Conservation (phyloP, 148 eudicot species). For the Beta vulgaris region DNA sequence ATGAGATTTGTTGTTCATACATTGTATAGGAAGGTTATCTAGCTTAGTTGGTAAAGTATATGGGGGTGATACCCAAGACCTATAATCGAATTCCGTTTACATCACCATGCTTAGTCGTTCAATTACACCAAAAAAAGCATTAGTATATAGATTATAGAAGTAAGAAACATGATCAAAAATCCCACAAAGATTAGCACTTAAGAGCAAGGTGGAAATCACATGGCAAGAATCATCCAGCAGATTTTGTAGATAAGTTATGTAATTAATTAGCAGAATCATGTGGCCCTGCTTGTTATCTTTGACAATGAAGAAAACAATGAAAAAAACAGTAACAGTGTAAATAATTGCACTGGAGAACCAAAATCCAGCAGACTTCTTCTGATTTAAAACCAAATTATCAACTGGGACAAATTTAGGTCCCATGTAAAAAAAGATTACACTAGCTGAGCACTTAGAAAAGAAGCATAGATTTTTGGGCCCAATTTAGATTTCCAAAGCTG, state of each 20-base stretch:
- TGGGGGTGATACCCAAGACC: too few species aligned
- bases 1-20: too few species aligned
- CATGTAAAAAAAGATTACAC: conserved; percentile 21
- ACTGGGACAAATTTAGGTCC: conserved; percentile 26
- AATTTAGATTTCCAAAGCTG: conserved; percentile 31
- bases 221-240: conserved; percentile 28
- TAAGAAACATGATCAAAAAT: conserved; percentile 6
- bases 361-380: neutral
- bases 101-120: too few species aligned
- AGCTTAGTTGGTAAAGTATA: too few species aligned
- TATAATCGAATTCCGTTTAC: too few species aligned
- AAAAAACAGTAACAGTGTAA: conserved; percentile 5
- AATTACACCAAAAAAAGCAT: too few species aligned
- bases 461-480: conserved; percentile 39
- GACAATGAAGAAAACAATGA: conserved; percentile 16
- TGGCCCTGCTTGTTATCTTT: conserved; percentile 18
- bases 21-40: too few species aligned
- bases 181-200: conserved; percentile 18
- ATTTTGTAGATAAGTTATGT: conserved; percentile 26
- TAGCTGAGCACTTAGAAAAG: conserved; percentile 27
- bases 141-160: too few species aligned
- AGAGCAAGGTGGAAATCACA: conserved; percentile 29
- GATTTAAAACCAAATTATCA: conserved; percentile 1
- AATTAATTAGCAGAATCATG: conserved; percentile 16
- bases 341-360: conserved; percentile 17